phyloP scores from a whole-genome alignment of 768 basidiomycete species.

The Leccinellum rugosiceps region DNA sequence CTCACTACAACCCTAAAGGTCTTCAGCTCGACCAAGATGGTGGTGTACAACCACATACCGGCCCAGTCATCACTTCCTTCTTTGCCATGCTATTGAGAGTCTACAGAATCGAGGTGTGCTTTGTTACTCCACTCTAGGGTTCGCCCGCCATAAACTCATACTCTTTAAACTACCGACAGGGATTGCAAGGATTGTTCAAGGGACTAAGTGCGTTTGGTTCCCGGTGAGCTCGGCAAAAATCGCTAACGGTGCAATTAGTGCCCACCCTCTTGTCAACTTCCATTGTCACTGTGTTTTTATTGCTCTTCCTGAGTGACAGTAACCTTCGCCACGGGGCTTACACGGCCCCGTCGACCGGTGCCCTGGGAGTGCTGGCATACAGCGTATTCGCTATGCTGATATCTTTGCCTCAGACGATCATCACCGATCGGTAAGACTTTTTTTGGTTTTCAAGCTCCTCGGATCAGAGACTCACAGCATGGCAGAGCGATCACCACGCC shows the following conservation, averaged over 20 bases:
- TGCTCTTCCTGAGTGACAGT: constrained; percentile 55
- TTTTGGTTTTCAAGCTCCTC: not conserved
- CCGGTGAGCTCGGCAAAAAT: constrained; percentile 30
- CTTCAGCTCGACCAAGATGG: constrained; percentile 78
- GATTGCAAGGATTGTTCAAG: constrained; percentile 75
- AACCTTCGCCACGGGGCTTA: constrained; percentile 63
- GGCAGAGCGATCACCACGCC: constrained; percentile 80
- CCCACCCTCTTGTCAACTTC: constrained; percentile 47
- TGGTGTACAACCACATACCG: constrained; percentile 70
- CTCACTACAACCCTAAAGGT: constrained; percentile 84
- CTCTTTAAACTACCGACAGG: constrained; percentile 35
- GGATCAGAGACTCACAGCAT: not conserved
- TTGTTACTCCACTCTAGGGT: not conserved
- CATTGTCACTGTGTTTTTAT: constrained; percentile 53
- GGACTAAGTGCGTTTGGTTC: constrained; percentile 52
- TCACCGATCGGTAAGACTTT: constrained; percentile 66
- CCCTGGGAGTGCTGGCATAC: constrained; percentile 62
- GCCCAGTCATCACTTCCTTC: constrained; percentile 74
- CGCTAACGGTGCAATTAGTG: constrained; percentile 42
- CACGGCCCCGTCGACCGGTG: constrained; percentile 56
- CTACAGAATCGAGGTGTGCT: constrained; percentile 64
- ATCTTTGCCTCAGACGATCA: constrained; percentile 63
- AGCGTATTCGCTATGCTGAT: constrained; percentile 64
- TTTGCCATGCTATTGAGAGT: constrained; percentile 72
- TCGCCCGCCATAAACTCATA: not conserved